A percentile compares a stretch with the other conserved stretches of the same genome.
Conservation (phyloP, 139 green algal genomes). For the Limnomonas spitsbergensis region DNA sequence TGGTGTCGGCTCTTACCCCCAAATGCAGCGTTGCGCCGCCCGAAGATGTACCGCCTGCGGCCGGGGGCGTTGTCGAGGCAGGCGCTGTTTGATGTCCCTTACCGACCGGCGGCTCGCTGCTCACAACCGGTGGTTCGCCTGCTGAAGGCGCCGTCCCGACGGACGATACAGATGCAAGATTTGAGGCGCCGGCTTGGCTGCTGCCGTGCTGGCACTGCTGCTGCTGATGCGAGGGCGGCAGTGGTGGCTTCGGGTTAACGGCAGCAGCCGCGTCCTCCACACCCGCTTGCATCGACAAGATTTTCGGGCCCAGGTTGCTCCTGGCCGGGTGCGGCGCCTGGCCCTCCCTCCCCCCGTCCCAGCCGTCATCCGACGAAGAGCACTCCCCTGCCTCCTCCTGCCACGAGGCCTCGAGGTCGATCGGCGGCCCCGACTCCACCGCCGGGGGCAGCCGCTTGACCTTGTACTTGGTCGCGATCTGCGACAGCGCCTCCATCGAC, state of each 20-base stretch:
- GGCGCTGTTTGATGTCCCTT: too few relatives aligned
- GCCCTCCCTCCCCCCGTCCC: too few relatives aligned
- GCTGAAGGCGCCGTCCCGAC: neutral
- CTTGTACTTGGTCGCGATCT: slow-evolving; percentile 36
- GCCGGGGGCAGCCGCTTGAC: slow-evolving; percentile 30
- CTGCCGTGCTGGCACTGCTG: neutral
- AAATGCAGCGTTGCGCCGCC: neutral
- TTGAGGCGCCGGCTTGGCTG: neutral
- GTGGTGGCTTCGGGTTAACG: too few relatives aligned
- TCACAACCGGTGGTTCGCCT: too few relatives aligned
- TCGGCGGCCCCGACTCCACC: slow-evolving; percentile 27
- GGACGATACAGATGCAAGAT: neutral
- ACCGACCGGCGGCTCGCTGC: neutral
- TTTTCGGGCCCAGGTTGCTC: neutral
- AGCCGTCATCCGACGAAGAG: neutral
- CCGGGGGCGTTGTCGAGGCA: neutral
- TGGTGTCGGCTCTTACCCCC: too few relatives aligned
- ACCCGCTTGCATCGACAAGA: neutral
- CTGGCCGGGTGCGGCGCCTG: neutral
- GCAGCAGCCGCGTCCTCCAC: too few relatives aligned
- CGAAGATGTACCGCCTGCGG: neutral
- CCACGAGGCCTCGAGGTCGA: slow-evolving; percentile 1
- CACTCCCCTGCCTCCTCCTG: neutral
- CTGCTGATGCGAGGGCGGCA: neutral
- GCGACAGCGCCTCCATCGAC: slow-evolving; percentile 65